Evolutionary conservation across 108 stramenopile genomes (phyloP).

Genomic region (Bacterosira constricta): DNA sequence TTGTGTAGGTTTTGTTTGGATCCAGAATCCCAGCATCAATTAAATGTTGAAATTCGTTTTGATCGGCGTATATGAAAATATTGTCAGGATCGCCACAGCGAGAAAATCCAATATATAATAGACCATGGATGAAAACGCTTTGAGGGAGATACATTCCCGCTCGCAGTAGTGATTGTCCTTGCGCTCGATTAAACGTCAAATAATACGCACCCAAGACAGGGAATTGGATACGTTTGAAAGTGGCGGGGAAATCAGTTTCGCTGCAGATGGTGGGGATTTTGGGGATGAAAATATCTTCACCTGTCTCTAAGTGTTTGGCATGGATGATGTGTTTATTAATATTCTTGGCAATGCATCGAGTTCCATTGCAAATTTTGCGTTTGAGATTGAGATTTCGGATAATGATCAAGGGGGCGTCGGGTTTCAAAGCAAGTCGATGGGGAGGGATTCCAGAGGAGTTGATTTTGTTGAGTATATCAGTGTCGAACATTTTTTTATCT

Average conservation of each 20-base stretch:
- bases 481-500: no score
- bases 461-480: no score
- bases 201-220: constrained; percentile 4
- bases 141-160: constrained; percentile 4
- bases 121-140: constrained; percentile 11
- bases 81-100: constrained; percentile 2
- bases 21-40: no score
- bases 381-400: no score
- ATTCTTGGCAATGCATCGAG: no score
- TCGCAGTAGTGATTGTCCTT: constrained; percentile 3
- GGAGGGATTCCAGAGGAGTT: no score
- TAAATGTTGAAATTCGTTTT: constrained; percentile 1
- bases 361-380: no score
- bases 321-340: no score
- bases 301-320: no score
- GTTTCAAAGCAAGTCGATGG: no score
- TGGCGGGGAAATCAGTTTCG: background rate
- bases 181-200: background rate
- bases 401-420: no score
- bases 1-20: no score
- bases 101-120: constrained; percentile 7
- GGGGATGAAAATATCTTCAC: constrained; percentile 2
- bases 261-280: background rate
- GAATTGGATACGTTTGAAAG: constrained; percentile 11
- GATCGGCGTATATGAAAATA: background rate